Conservation (phyloP, 2,329 filamentous ascomycete species). For the Cytospora piceicola region DNA sequence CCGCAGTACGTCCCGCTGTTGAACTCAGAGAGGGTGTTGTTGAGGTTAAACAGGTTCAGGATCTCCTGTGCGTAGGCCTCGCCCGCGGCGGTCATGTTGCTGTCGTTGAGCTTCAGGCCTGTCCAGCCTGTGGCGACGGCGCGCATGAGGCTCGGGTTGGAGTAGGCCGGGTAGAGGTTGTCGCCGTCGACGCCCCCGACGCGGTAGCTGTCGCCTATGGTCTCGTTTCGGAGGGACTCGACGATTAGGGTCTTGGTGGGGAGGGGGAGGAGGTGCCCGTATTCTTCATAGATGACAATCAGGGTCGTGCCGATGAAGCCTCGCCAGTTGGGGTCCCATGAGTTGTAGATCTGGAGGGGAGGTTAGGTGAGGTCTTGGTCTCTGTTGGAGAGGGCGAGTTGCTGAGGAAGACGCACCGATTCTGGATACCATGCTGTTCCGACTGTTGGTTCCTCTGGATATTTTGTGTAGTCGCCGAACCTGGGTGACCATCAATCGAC, state of each 20-base stretch:
- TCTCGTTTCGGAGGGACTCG: constrained; percentile 57
- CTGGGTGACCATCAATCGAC: constrained; percentile 25
- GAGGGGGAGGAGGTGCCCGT: constrained; percentile 48
- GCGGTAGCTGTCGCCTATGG: constrained; percentile 63
- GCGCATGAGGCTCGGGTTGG: constrained; percentile 65
- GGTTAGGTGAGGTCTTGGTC: neutral
- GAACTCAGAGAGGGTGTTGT: constrained; percentile 64
- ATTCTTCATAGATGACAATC: constrained; percentile 63
- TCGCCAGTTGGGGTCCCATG: constrained; percentile 68
- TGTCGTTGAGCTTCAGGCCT: constrained; percentile 55
- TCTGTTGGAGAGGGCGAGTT: neutral
- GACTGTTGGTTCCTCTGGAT: constrained; percentile 62
- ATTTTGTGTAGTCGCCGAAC: constrained; percentile 56
- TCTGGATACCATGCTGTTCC: constrained; percentile 52
- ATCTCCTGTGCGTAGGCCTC: constrained; percentile 60
- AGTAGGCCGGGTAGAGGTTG: constrained; percentile 66
- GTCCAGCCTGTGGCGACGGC: constrained; percentile 64
- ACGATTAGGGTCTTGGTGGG: constrained; percentile 50
- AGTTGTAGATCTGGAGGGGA: constrained; percentile 51
- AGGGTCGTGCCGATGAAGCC: constrained; percentile 65
- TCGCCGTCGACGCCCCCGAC: constrained; percentile 63
- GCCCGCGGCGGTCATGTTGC: constrained; percentile 62
- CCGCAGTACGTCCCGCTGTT: constrained; percentile 67
- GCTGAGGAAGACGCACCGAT: constrained; percentile 1
- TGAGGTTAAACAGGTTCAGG: constrained; percentile 58